Evolutionary conservation across 2,329 filamentous ascomycete genomes (phyloP).

Genomic region (Aspergillus amoenus): DNA sequence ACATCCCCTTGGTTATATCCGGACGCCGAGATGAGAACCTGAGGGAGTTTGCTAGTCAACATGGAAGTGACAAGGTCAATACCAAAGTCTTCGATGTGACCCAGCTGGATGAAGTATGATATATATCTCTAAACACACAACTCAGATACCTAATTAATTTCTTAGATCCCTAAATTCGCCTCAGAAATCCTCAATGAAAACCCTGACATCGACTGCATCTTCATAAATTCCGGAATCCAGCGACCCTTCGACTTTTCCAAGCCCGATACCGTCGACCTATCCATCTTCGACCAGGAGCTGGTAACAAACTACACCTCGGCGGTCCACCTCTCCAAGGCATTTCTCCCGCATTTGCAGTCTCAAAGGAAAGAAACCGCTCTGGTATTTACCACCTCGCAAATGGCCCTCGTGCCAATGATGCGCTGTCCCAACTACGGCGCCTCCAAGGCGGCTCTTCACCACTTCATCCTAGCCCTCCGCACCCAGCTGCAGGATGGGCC

Average conservation of each 20-base stretch:
- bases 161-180: conserved; percentile 20
- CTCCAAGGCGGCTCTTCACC: conserved; percentile 56
- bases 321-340: conserved; percentile 50
- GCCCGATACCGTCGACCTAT: conserved; percentile 48
- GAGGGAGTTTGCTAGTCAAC: conserved; percentile 46
- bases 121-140: no score
- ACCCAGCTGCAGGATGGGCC: conserved; percentile 46
- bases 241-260: conserved; percentile 51
- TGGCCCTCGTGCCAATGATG: conserved; percentile 51
- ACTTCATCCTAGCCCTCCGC: conserved; percentile 53
- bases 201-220: conserved; percentile 53
- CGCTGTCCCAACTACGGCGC: conserved; percentile 55
- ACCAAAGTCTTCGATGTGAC: conserved; percentile 53
- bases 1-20: conserved; percentile 49
- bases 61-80: conserved; percentile 49
- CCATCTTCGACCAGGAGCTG: conserved; percentile 46
- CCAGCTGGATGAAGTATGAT: conserved; percentile 45
- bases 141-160: neutral
- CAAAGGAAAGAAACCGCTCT: conserved; percentile 43
- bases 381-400: conserved; percentile 51
- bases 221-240: conserved; percentile 57
- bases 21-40: conserved; percentile 54
- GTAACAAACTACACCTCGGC: conserved; percentile 53
- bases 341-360: conserved; percentile 51
- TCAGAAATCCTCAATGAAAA: conserved; percentile 40